A percentile compares a stretch with the other conserved stretches of the same genome.
These are phyloP conservation scores for Colletotrichum theobromicola DNA, from an alignment of 2,329 filamentous ascomycete genomes.

Conservation along the genomic window DNA sequence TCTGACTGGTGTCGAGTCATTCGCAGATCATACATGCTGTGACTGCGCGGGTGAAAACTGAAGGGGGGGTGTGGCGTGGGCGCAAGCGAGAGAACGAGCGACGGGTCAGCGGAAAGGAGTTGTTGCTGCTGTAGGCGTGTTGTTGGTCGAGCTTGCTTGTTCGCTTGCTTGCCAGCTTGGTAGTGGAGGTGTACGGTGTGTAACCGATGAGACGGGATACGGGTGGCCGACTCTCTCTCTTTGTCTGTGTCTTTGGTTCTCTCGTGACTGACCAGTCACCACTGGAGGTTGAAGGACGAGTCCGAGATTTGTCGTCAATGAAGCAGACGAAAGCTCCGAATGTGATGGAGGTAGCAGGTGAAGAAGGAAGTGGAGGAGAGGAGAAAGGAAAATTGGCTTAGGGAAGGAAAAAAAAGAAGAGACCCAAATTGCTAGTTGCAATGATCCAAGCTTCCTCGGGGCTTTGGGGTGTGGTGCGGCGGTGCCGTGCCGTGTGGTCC, in stretches of 20 bases:
- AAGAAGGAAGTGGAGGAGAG: not conserved
- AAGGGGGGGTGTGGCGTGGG: not conserved
- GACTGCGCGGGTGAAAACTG: conserved; percentile 2
- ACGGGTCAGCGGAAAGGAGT: not conserved
- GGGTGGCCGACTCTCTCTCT: not conserved
- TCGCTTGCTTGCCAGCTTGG: not conserved
- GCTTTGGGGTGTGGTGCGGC: conserved; percentile 13
- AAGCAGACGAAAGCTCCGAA: not conserved
- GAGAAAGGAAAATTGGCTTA: not conserved
- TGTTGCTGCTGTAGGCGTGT: not conserved
- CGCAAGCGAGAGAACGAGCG: conserved; percentile 5
- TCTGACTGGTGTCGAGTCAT: conserved; percentile 21
- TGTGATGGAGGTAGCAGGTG: not conserved
- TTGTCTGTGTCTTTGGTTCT: not conserved
- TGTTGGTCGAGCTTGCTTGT: not conserved
- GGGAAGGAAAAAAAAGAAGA: not conserved
- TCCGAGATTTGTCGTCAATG: not conserved
- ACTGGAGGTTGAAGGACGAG: not conserved
- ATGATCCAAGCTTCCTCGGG: conserved; percentile 18
- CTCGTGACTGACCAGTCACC: not conserved
- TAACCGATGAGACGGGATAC: not conserved
- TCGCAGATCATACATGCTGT: conserved; percentile 18
- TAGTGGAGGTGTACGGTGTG: not conserved
- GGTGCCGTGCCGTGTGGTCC: not conserved
- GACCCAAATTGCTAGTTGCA: conserved; percentile 14